These are phyloP conservation scores for Musa itinerans DNA, from an alignment of 176 grass and related monocot genomes.

Conservation along the genomic window DNA sequence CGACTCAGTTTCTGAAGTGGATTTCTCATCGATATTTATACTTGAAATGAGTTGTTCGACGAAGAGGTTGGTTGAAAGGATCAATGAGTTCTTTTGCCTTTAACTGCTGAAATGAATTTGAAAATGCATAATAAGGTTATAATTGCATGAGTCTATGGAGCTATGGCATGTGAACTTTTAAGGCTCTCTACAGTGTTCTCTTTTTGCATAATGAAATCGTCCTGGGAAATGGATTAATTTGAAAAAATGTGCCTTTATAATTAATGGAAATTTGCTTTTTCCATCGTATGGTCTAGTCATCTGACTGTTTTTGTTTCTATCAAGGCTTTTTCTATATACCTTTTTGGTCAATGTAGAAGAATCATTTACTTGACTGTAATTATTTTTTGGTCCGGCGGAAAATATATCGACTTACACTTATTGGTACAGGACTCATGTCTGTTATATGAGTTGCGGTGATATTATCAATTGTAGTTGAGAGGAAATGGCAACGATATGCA, in stretches of 20 bases:
- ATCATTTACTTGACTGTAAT: not conserved
- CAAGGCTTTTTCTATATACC: not conserved
- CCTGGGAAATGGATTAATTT: not conserved
- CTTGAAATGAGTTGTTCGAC: not conserved
- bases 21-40: not conserved
- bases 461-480: too few species aligned
- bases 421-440: too few species aligned
- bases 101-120: not conserved
- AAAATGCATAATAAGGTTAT: conserved; percentile 5
- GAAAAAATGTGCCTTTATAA: not conserved
- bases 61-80: not conserved
- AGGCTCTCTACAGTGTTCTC: not conserved
- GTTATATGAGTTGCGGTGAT: too few species aligned
- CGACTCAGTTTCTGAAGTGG: not conserved
- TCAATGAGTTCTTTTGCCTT: not conserved
- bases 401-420: too few species aligned
- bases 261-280: not conserved
- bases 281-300: too few species aligned
- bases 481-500: too few species aligned
- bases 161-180: not conserved
- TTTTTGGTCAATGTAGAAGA: not conserved
- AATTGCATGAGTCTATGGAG: not conserved
- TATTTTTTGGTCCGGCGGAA: too few species aligned
- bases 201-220: not conserved
- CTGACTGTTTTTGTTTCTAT: not conserved